These are phyloP conservation scores for Phytophthora capsici DNA, from an alignment of 352 stramenopile species.

Conservation along the genomic window DNA sequence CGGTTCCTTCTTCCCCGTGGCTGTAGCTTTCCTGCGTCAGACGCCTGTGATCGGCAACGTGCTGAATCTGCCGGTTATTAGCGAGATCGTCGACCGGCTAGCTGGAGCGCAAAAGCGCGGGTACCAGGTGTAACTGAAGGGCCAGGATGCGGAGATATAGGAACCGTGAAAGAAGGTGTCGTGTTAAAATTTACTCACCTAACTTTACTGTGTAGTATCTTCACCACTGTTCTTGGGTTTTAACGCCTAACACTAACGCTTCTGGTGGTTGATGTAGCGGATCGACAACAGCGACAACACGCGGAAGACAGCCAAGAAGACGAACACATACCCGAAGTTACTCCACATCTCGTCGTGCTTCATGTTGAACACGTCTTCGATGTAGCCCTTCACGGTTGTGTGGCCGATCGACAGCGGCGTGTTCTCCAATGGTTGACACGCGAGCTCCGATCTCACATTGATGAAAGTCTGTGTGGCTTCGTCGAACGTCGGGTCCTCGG, in stretches of 20 bases:
- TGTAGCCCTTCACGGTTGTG: constrained; percentile 42
- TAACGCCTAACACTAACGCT: constrained; percentile 12
- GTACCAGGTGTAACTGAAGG: constrained; percentile 75
- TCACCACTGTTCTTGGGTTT: too few species aligned
- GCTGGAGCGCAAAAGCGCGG: constrained; percentile 83
- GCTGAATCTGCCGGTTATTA: constrained; percentile 87
- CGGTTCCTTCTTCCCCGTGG: constrained; percentile 96
- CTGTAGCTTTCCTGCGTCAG: constrained; percentile 92
- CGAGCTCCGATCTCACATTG: constrained; percentile 35
- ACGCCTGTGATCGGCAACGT: constrained; percentile 91
- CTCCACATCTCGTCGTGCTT: constrained; percentile 38
- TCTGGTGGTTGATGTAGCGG: constrained; percentile 56
- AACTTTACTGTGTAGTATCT: too few species aligned
- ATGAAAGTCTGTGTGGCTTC: constrained; percentile 23
- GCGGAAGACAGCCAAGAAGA: constrained; percentile 43
- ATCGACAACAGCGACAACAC: constrained; percentile 45
- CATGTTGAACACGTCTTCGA: constrained; percentile 44
- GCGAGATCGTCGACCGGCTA: constrained; percentile 83
- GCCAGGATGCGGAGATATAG: constrained; percentile 6
- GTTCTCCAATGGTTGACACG: constrained; percentile 41
- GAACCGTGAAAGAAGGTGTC: not conserved
- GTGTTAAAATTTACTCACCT: constrained; percentile 16
- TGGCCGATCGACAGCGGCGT: constrained; percentile 30
- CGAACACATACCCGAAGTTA: constrained; percentile 40
- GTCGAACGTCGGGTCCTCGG: constrained; percentile 34